Percentiles rank a stretch among this genome's conserved stretches.
Evolutionary conservation across 805 yeast genomes (phyloP).

Genomic region (Candida xiaguanensis): DNA sequence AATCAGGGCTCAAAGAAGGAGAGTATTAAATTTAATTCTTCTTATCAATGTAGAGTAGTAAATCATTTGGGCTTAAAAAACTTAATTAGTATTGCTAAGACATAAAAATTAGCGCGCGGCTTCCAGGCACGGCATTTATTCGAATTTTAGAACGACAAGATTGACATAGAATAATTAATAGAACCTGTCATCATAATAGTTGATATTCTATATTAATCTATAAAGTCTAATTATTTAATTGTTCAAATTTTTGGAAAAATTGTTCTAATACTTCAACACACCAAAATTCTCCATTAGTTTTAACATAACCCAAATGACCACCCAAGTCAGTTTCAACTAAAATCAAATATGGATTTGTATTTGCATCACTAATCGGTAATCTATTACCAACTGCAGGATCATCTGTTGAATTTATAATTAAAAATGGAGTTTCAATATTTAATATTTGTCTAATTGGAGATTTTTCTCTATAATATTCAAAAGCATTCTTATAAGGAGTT

Average conservation of each 20-base stretch:
- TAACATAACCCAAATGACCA: conserved; percentile 82
- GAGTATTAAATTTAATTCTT: no score
- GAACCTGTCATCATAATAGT: no score
- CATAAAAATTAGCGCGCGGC: no score
- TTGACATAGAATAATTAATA: no score
- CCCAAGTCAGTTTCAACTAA: conserved; percentile 63
- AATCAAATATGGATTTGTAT: conserved; percentile 55
- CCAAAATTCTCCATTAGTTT: conserved; percentile 63
- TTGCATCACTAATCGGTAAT: conserved; percentile 51
- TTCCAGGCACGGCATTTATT: no score
- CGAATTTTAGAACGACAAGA: no score
- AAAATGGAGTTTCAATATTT: conserved; percentile 56
- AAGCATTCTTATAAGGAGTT: conserved; percentile 61
- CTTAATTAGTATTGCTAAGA: no score
- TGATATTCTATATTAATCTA: no score
- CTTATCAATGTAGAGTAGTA: no score
- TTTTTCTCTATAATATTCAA: conserved; percentile 62
- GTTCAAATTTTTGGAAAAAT: conserved; percentile 24
- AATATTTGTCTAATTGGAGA: conserved; percentile 53
- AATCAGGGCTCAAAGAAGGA: neutral
- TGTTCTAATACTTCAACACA: conserved; percentile 35
- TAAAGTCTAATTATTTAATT: conserved; percentile 6
- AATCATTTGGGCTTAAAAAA: no score
- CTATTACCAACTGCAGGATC: conserved; percentile 67
- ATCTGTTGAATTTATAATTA: conserved; percentile 63